A percentile compares a stretch with the other conserved stretches of the same genome.
Conservation (phyloP, 495 filamentous ascomycete species). For the Apodospora peruviana region DNA sequence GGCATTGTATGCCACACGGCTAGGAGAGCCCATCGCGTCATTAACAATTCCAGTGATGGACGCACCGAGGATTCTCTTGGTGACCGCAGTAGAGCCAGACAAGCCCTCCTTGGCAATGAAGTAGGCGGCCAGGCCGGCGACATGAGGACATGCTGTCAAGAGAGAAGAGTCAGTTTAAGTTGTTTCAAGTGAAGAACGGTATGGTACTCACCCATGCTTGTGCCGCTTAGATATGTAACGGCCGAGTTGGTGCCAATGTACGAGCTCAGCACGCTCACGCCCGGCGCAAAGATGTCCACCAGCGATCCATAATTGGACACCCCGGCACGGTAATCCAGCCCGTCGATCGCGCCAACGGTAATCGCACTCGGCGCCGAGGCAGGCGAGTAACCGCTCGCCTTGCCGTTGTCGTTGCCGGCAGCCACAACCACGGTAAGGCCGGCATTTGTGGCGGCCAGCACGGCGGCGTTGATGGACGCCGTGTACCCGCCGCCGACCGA, state of each 20-base stretch:
- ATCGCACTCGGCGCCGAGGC: slow-evolving; percentile 52
- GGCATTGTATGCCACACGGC: slow-evolving; percentile 13
- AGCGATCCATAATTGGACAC: slow-evolving; percentile 56
- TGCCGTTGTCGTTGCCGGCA: slow-evolving; percentile 42
- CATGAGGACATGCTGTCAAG: slow-evolving; percentile 42
- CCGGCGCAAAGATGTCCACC: slow-evolving; percentile 60
- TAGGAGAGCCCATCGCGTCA: slow-evolving; percentile 2
- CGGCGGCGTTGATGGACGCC: slow-evolving; percentile 46
- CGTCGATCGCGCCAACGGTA: slow-evolving; percentile 51
- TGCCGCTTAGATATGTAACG: slow-evolving; percentile 41
- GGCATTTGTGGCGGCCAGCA: slow-evolving; percentile 36
- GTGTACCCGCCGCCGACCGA: slow-evolving; percentile 50
- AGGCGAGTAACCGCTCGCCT: slow-evolving; percentile 40
- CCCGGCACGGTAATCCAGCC: slow-evolving; percentile 35
- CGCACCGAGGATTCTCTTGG: slow-evolving; percentile 4
- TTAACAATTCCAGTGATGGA: neutral
- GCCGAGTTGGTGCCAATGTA: slow-evolving; percentile 22
- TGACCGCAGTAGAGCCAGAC: slow-evolving; percentile 3
- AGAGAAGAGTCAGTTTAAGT: neutral
- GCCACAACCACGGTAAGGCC: slow-evolving; percentile 50
- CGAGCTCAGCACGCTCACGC: slow-evolving; percentile 34
- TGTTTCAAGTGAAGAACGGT: neutral
- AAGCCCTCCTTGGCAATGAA: slow-evolving; percentile 23
- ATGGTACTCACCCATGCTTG: slow-evolving; percentile 32
- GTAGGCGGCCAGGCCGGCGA: slow-evolving; percentile 47